Evolutionary conservation across 108 stramenopile species (phyloP), one percentile per base, ranked within the genome.

Genomic region (Skeletonema menzelii): DNA sequence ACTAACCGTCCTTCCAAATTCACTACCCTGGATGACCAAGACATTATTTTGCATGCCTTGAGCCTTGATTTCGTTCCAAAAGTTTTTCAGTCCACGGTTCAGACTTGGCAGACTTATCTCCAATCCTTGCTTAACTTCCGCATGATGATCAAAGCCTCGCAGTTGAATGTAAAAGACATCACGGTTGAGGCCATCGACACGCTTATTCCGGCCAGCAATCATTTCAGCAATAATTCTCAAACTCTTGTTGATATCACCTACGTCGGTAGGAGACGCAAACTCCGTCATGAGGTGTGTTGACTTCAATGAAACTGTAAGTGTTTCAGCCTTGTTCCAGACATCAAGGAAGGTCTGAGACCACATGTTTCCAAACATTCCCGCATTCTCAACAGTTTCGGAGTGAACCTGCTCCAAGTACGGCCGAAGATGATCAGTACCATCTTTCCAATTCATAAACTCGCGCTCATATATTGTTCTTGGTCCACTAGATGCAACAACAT

Each of bases 91-190:
- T 14, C 55, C 65, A 1, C 1, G n/a, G 62, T 76, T 58, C 26
- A 72, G 32, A 24, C 32, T 34, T 24, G 69, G 70, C 30, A 88
- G 53, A 22, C 56, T 70, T 5, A 17, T 19, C 1, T 55, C 44
- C 47, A 88, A 42, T n/a, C 40, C 65, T 12, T 42, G 37, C 20
- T 75, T 74, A 37, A 85, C 42, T 6, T 79, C 49, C 46, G 56
- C 37, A 55, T 93, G 92, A 19, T 82, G 76, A 77, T 93, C 92
- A 57, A 63, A 93, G 15, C 82, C 82, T 28, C 88, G 85, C 34
- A 89, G 62, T 8, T 82, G 34, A 14, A 79, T 63, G 63, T 72
- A 91, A 53, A 93, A 88, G 7, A 86, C 76, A 70, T 89, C 87
- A 5, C 90, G 86, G 55, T 93, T 82, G 28, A 66, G 65, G 5